Base-by-base conservation (phyloP, 441 rosid genomes). In the Pelargonium australe region DNA sequence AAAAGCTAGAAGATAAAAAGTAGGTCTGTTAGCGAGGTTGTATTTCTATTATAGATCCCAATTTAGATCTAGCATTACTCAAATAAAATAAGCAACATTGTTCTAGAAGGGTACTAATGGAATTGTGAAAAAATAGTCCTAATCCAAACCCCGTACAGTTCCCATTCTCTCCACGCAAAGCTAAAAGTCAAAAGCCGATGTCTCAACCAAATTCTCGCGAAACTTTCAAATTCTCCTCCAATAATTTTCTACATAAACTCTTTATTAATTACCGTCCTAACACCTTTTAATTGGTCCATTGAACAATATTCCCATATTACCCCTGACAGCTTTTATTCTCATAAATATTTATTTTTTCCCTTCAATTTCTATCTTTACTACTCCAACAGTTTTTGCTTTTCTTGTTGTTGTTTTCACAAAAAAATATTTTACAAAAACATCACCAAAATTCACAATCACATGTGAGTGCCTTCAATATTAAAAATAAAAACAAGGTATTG, bases 281-380 rank as follows among this genome's bases (percentile, higher is more conserved):
- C 62, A 17, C 19, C 11, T 9, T 57, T 57, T 57, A 16, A 17
- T 16, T 17, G 61, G 25, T 12, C 17, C 17, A 55, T 16, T 55
- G 1, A 57, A 17, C 11, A 19, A 8, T 57, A 57, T 57, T 57
- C 62, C 62, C 25, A 19, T 57, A 57, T 57, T 57, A 12, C 62
- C 62, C 62, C 62, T 57, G 0, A 25, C 19, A 57, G 62, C 62
- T 57, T 51, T 57, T 57, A 57, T 25, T 57, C 62, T 57, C 25
- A 23, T 23, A 23, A 23, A 23, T 23, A 23, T 23, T 0, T 23
- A 23, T 23, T 23, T 23, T 23, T 23, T 23, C n/a, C 25, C 17
- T 25, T 57, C 62, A 23, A 57, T 57, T 57, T n/a, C 17, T 57
- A 12, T 57, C 62, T 57, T 57, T 19, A 25, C 25, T 57, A 57